Evolutionary conservation across 164 flowering plant genomes (phyloP).

Genomic region (Berberis thunbergii): DNA sequence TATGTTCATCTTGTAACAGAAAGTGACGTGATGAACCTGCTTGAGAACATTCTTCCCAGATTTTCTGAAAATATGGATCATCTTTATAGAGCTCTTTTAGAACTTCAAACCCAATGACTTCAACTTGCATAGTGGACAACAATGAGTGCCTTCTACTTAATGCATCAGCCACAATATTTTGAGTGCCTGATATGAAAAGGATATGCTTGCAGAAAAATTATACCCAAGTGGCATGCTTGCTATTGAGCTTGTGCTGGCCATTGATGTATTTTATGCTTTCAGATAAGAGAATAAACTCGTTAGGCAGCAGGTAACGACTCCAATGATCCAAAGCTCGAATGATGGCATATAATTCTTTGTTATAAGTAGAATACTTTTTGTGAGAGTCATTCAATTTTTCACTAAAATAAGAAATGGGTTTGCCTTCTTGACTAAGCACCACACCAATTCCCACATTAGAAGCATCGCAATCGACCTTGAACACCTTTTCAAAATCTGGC

Average conservation of each 20-base stretch:
- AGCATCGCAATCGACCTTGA: slow-evolving; percentile 1
- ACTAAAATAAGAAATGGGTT: background rate
- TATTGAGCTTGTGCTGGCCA: background rate
- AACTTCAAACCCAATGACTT: slow-evolving; percentile 3
- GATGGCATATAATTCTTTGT: slow-evolving; percentile 4
- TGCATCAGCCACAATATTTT: slow-evolving; percentile 11
- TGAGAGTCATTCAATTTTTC: background rate
- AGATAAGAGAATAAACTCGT: background rate
- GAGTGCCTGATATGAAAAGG: background rate
- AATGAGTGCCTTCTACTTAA: background rate
- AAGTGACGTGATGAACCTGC: background rate
- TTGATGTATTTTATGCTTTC: background rate
- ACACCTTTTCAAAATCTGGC: background rate
- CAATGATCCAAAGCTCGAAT: slow-evolving; percentile 1
- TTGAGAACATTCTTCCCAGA: background rate
- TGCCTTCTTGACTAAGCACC: background rate
- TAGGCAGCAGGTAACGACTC: slow-evolving; percentile 1
- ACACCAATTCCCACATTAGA: background rate
- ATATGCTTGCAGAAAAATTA: background rate
- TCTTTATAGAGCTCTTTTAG: slow-evolving; percentile 3
- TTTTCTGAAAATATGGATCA: background rate
- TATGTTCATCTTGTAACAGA: slow-evolving; percentile 1
- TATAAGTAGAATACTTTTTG: slow-evolving; percentile 1
- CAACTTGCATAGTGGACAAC: background rate
- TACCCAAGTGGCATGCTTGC: slow-evolving; percentile 7